phyloP scores from a whole-genome alignment of 2,329 filamentous ascomycete species.

The Fusarium foetens region DNA sequence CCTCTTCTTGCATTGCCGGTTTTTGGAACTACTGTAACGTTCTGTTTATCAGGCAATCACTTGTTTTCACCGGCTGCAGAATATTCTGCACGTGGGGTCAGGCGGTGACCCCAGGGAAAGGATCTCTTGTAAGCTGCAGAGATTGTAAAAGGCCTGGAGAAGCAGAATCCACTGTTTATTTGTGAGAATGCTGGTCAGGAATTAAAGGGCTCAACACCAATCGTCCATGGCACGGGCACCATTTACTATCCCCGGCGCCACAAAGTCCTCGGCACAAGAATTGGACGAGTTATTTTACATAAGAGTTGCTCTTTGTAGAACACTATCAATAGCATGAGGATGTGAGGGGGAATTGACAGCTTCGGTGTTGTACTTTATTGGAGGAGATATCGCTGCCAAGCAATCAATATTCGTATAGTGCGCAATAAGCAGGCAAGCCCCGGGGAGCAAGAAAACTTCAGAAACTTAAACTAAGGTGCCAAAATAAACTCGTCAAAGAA shows the following conservation, averaged over 20 bases:
- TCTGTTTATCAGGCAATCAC: constrained; percentile 31
- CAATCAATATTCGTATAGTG: constrained; percentile 14
- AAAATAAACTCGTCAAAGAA: too few relatives aligned
- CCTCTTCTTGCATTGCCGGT: constrained; percentile 13
- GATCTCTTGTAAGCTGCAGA: constrained; percentile 15
- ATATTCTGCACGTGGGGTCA: constrained; percentile 35
- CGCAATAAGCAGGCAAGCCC: neutral
- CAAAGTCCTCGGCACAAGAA: constrained; percentile 4
- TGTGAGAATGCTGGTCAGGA: neutral
- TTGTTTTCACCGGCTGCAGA: constrained; percentile 35
- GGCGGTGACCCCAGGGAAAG: constrained; percentile 29
- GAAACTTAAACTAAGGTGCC: too few relatives aligned
- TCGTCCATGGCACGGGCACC: constrained; percentile 33
- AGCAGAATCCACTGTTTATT: neutral
- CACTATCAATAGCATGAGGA: neutral
- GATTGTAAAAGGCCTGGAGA: neutral
- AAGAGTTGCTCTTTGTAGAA: neutral
- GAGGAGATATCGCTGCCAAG: neutral
- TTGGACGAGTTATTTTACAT: constrained; percentile 7
- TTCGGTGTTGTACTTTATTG: neutral
- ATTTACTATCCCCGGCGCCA: constrained; percentile 3
- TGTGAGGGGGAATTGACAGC: neutral
- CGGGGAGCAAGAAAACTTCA: too few relatives aligned
- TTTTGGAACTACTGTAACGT: constrained; percentile 26
- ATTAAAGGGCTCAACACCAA: constrained; percentile 19